phyloP scores from a whole-genome alignment of 441 rosid genomes.

The Pelargonium citronellum region DNA sequence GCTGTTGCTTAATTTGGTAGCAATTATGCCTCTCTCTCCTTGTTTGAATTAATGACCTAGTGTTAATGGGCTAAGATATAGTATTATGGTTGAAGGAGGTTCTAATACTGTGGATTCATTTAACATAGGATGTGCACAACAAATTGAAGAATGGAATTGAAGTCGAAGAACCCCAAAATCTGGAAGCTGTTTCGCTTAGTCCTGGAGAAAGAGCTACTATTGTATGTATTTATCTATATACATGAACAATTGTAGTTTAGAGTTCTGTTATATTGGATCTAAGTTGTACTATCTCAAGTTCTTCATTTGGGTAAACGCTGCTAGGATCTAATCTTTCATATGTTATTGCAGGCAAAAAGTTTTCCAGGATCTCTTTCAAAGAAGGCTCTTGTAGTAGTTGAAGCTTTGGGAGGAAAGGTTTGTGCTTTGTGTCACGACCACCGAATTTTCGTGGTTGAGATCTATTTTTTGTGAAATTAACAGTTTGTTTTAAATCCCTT shows the following conservation, averaged over 20 bases:
- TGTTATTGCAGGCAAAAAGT: constrained; percentile 58
- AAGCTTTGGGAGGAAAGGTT: constrained; percentile 93
- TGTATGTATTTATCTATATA: constrained; percentile 36
- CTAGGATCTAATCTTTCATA: neutral
- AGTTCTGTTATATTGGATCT: too few relatives aligned
- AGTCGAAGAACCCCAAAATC: constrained; percentile 53
- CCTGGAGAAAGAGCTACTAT: constrained; percentile 60
- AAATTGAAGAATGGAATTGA: constrained; percentile 76
- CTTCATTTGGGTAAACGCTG: neutral
- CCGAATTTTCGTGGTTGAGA: constrained; percentile 2
- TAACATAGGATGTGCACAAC: constrained; percentile 58
- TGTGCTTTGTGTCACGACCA: constrained; percentile 21
- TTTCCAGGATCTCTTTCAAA: constrained; percentile 61
- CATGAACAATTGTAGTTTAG: neutral
- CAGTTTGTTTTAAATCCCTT: constrained; percentile 11
- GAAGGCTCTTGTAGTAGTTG: constrained; percentile 63
- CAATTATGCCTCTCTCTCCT: constrained; percentile 15
- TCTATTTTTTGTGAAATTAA: constrained; percentile 5
- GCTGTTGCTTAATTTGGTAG: constrained; percentile 70
- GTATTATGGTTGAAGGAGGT: constrained; percentile 14
- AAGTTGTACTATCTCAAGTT: neutral
- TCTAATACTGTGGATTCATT: constrained; percentile 22
- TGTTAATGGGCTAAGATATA: constrained; percentile 20
- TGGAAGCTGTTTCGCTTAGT: constrained; percentile 43
- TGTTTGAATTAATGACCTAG: neutral